These are phyloP conservation scores for Suillus americanus DNA, from an alignment of 768 basidiomycete genomes.

Conservation along the genomic window DNA sequence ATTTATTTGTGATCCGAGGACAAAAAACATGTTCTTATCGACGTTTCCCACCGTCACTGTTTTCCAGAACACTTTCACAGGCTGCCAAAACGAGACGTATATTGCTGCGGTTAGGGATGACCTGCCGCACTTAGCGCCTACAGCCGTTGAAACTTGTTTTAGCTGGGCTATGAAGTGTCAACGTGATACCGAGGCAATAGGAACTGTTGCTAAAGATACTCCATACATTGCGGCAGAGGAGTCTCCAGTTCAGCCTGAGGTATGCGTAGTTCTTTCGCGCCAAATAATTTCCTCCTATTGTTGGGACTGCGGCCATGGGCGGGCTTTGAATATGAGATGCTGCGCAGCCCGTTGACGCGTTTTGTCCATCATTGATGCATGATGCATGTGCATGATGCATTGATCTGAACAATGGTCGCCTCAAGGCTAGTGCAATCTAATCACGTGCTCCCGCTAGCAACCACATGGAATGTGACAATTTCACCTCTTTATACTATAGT, in stretches of 20 bases:
- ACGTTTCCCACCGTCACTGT: background rate
- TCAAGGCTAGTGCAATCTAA: background rate
- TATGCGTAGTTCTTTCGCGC: background rate
- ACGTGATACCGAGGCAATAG: background rate
- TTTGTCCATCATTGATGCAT: background rate
- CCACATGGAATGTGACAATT: background rate
- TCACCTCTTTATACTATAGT: constrained; percentile 4
- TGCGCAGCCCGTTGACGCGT: background rate
- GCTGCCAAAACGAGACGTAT: background rate
- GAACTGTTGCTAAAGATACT: background rate
- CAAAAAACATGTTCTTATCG: background rate
- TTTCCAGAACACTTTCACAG: background rate
- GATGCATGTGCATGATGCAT: background rate
- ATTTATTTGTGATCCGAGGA: background rate
- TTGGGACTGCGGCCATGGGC: background rate
- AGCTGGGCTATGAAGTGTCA: background rate
- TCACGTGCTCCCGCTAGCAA: constrained; percentile 13
- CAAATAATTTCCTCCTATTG: background rate
- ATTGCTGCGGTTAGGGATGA: background rate
- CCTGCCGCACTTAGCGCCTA: background rate
- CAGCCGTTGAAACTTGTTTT: background rate
- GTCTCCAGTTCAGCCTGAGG: background rate
- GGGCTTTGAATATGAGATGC: background rate
- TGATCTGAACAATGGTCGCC: background rate
- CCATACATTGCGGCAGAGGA: background rate